Conservation (phyloP, 1,284 basidiomycete species). For the Cryptococcus sp. region DNA sequence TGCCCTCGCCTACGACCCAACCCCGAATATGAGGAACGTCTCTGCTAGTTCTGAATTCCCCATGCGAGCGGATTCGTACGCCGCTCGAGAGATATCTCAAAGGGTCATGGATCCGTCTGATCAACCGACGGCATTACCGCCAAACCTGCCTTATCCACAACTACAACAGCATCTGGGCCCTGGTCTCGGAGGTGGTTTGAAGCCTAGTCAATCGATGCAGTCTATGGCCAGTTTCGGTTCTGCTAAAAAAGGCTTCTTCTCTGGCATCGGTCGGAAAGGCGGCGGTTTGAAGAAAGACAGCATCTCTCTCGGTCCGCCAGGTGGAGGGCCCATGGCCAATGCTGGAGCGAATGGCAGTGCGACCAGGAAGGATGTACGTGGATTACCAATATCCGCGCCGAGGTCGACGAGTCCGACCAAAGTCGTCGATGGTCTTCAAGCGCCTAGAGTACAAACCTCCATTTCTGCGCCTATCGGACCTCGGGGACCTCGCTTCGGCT, state of each 20-base stretch:
- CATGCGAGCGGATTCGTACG: constrained; percentile 46
- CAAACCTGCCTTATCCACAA: constrained; percentile 71
- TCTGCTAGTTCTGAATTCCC: constrained; percentile 50
- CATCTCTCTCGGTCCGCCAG: constrained; percentile 28
- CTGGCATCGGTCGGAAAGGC: constrained; percentile 32
- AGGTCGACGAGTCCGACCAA: constrained; percentile 14
- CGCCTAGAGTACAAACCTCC: constrained; percentile 15
- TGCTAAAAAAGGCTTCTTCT: constrained; percentile 35
- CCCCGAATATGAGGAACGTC: constrained; percentile 38
- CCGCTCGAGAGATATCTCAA: constrained; percentile 47
- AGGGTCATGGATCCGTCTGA: constrained; percentile 44
- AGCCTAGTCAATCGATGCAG: constrained; percentile 20
- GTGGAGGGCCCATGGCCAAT: too few species aligned
- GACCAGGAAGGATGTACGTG: constrained; percentile 39
- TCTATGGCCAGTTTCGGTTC: constrained; percentile 16
- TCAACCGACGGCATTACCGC: constrained; percentile 54
- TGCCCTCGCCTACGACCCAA: constrained; percentile 10
- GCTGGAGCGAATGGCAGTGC: constrained; percentile 1
- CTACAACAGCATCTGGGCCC: constrained; percentile 48
- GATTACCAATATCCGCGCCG: constrained; percentile 38
- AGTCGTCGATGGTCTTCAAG: constrained; percentile 4
- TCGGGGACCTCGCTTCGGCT: constrained; percentile 30
- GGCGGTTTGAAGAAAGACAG: constrained; percentile 37
- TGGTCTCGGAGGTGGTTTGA: too few species aligned
- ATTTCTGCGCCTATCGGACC: constrained; percentile 37